phyloP scores from a whole-genome alignment of 164 flowering plant species.

The Kalanchoe fedtschenkoi region DNA sequence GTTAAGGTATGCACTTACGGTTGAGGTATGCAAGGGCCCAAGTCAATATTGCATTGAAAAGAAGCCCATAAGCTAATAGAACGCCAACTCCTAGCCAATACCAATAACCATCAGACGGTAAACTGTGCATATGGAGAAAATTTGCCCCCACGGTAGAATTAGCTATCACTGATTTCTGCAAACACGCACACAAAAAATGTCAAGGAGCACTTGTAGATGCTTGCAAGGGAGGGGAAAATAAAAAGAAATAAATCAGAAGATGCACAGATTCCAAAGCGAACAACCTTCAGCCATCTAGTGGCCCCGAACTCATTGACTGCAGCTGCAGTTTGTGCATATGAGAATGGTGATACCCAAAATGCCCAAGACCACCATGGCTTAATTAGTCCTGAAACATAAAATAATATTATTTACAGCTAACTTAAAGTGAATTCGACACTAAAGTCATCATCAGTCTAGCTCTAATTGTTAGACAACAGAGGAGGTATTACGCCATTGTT shows the following conservation, averaged over 20 bases:
- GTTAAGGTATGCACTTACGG: constrained; percentile 39
- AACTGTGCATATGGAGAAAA: constrained; percentile 36
- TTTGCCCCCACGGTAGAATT: constrained; percentile 42
- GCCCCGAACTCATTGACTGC: constrained; percentile 82
- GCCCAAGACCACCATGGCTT: constrained; percentile 88
- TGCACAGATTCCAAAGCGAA: constrained; percentile 13
- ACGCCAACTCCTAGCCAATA: constrained; percentile 77
- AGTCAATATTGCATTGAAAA: constrained; percentile 56
- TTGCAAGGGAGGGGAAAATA: not conserved
- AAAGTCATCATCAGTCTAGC: not conserved
- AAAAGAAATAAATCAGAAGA: constrained; percentile 2
- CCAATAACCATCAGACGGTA: constrained; percentile 51
- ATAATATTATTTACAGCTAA: not conserved
- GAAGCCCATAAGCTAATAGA: constrained; percentile 34
- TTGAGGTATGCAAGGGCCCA: constrained; percentile 55
- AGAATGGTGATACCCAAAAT: constrained; percentile 78
- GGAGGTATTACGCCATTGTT: not conserved
- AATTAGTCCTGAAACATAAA: constrained; percentile 16
- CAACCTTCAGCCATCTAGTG: constrained; percentile 76
- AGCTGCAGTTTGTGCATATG: constrained; percentile 74
- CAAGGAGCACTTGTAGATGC: not conserved
- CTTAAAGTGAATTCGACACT: not conserved
- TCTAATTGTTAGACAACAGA: not conserved
- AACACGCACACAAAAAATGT: constrained; percentile 5
- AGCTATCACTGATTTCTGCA: constrained; percentile 38